Evolutionary conservation across 2,329 filamentous ascomycete species (phyloP).

Genomic region (Dactylella cylindrospora): DNA sequence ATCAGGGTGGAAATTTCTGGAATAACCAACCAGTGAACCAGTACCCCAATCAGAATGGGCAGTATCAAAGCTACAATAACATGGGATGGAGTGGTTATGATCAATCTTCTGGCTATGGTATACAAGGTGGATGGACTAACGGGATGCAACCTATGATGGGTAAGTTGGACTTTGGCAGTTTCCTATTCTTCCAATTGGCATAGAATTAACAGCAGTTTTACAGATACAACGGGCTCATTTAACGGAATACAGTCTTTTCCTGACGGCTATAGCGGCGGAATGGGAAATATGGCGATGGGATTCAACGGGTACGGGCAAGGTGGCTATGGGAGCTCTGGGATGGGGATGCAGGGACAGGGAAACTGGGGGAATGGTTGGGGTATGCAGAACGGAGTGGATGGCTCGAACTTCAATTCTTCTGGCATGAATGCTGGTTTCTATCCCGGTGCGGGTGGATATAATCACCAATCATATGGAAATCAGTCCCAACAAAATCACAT

Average conservation of each 20-base stretch:
- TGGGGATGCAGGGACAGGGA: slow-evolving; percentile 43
- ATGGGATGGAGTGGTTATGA: slow-evolving; percentile 44
- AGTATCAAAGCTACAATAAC: slow-evolving; percentile 37
- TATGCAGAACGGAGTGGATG: slow-evolving; percentile 45
- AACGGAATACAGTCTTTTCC: slow-evolving; percentile 43
- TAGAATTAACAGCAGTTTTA: slow-evolving; percentile 8
- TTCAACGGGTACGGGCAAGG: slow-evolving; percentile 42
- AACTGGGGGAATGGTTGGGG: slow-evolving; percentile 46
- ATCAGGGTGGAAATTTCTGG: slow-evolving; percentile 25
- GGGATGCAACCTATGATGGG: slow-evolving; percentile 40
- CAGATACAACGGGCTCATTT: slow-evolving; percentile 40
- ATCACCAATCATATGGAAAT: slow-evolving; percentile 50
- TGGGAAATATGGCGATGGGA: slow-evolving; percentile 41
- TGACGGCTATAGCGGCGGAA: slow-evolving; percentile 47
- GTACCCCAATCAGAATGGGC: slow-evolving; percentile 33
- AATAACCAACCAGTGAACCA: slow-evolving; percentile 38
- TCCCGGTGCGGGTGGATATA: slow-evolving; percentile 50
- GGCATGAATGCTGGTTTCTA: slow-evolving; percentile 48
- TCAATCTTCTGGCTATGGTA: slow-evolving; percentile 46
- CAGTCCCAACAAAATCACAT: slow-evolving; percentile 47
- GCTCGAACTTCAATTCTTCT: slow-evolving; percentile 44
- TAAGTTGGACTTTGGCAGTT: slow-evolving; percentile 2
- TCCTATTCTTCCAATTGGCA: neutral
- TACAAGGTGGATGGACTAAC: slow-evolving; percentile 47
- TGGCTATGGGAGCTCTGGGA: slow-evolving; percentile 40